phyloP scores from a whole-genome alignment of 805 yeast genomes.

The Blastobotrys chiropterorum region DNA sequence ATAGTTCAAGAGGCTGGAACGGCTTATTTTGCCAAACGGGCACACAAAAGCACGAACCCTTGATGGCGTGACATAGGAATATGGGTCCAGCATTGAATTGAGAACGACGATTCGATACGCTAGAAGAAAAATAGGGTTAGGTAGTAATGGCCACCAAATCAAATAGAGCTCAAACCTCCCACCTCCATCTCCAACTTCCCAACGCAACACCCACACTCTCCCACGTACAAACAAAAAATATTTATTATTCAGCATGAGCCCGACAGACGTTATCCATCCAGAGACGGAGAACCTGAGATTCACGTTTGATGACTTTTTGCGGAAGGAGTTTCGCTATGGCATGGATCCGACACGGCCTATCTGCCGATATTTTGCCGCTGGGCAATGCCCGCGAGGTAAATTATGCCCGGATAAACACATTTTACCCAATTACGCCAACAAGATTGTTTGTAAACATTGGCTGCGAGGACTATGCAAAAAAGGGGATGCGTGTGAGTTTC shows the following conservation, averaged over 20 bases:
- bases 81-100: constrained; percentile 22
- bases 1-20: constrained; percentile 39
- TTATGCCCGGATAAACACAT: constrained; percentile 84
- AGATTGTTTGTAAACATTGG: constrained; percentile 98
- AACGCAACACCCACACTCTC: too few species aligned
- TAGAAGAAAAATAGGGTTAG: neutral
- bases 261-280: constrained; percentile 31
- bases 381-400: constrained; percentile 80
- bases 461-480: constrained; percentile 93
- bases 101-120: neutral
- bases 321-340: constrained; percentile 74
- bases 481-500: constrained; percentile 91
- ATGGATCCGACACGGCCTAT: constrained; percentile 85
- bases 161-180: constrained; percentile 3
- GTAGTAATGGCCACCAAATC: neutral
- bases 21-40: constrained; percentile 51
- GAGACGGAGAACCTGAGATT: constrained; percentile 39
- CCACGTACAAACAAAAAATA: neutral
- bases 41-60: constrained; percentile 60
- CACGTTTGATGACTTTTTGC: constrained; percentile 77
- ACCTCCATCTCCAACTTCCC: neutral
- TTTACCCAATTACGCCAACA: constrained; percentile 55
- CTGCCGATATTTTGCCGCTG: constrained; percentile 65
- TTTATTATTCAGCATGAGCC: neutral
- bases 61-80: constrained; percentile 54